These are phyloP conservation scores for Colletotrichum lindemuthianum DNA, from an alignment of 2,329 filamentous ascomycete genomes.

Conservation along the genomic window DNA sequence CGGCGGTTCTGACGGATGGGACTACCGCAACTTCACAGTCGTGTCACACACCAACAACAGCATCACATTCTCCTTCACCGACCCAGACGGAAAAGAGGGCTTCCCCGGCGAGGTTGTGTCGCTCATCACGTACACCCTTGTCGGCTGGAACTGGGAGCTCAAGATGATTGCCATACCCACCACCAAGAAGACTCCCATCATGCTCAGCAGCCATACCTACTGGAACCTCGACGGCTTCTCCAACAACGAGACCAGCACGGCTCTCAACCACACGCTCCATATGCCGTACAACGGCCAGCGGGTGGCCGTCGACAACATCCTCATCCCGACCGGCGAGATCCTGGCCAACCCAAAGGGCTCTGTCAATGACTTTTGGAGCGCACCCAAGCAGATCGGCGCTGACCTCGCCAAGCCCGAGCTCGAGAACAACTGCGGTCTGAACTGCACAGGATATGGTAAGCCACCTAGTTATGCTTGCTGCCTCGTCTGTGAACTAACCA, in stretches of 20 bases:
- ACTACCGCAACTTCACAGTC: slow-evolving; percentile 81
- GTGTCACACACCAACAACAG: slow-evolving; percentile 72
- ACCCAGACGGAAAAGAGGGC: slow-evolving; percentile 77
- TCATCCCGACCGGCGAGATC: slow-evolving; percentile 81
- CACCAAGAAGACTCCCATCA: slow-evolving; percentile 82
- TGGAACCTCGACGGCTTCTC: slow-evolving; percentile 86
- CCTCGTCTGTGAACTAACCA: slow-evolving; percentile 11
- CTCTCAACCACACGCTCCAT: slow-evolving; percentile 77
- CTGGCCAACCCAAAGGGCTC: slow-evolving; percentile 72
- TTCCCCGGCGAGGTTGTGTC: slow-evolving; percentile 83
- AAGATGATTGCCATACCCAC: slow-evolving; percentile 77
- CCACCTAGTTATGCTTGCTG: background rate
- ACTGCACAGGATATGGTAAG: slow-evolving; percentile 86
- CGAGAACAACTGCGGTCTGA: slow-evolving; percentile 78
- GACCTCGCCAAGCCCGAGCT: slow-evolving; percentile 72
- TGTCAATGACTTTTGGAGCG: slow-evolving; percentile 85
- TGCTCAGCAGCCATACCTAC: slow-evolving; percentile 80
- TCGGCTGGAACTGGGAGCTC: slow-evolving; percentile 74
- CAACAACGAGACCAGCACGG: slow-evolving; percentile 73
- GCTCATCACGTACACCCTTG: slow-evolving; percentile 78
- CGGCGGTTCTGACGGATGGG: slow-evolving; percentile 77
- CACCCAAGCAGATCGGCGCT: slow-evolving; percentile 81
- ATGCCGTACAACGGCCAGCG: slow-evolving; percentile 78
- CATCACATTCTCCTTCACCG: slow-evolving; percentile 80
- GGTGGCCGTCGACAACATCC: slow-evolving; percentile 74